These are phyloP conservation scores for Coemansia sp. DNA, from an alignment of 192 early-diverging fungal species.

Conservation along the genomic window DNA sequence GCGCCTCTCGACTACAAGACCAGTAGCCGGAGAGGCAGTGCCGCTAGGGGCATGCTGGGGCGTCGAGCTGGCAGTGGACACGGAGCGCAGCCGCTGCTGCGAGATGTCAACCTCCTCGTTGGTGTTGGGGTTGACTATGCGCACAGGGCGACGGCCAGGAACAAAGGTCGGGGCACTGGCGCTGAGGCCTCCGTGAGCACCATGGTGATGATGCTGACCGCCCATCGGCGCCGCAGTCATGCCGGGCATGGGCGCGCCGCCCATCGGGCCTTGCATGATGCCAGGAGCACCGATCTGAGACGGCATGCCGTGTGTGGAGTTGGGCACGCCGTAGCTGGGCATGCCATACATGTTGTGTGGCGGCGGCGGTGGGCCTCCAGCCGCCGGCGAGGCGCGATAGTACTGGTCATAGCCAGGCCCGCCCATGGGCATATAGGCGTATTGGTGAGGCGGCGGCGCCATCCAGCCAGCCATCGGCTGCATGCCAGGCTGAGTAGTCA, in stretches of 20 bases:
- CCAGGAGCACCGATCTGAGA: slow-evolving; percentile 37
- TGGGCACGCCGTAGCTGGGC: slow-evolving; percentile 42
- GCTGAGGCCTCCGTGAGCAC: slow-evolving; percentile 12
- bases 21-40: slow-evolving; percentile 42
- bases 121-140: slow-evolving; percentile 74
- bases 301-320: slow-evolving; percentile 25
- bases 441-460: slow-evolving; percentile 36
- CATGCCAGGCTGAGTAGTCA: slow-evolving; percentile 50
- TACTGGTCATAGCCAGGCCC: slow-evolving; percentile 40
- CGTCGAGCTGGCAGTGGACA: slow-evolving; percentile 38
- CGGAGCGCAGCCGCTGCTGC: slow-evolving; percentile 42
- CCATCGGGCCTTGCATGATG: slow-evolving; percentile 29
- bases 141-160: slow-evolving; percentile 54
- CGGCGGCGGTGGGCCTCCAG: slow-evolving; percentile 19
- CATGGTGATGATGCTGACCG: slow-evolving; percentile 28
- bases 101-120: slow-evolving; percentile 66
- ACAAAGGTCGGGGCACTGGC: slow-evolving; percentile 40
- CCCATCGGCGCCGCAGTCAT: slow-evolving; percentile 48
- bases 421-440: slow-evolving; percentile 44
- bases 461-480: slow-evolving; percentile 51
- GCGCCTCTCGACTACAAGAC: slow-evolving; percentile 22
- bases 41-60: slow-evolving; percentile 43
- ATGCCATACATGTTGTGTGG: slow-evolving; percentile 46
- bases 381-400: slow-evolving; percentile 28
- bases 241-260: slow-evolving; percentile 39